Evolutionary conservation across 805 yeast species (phyloP).

Genomic region (Saccharomycopsis fibuligera): DNA sequence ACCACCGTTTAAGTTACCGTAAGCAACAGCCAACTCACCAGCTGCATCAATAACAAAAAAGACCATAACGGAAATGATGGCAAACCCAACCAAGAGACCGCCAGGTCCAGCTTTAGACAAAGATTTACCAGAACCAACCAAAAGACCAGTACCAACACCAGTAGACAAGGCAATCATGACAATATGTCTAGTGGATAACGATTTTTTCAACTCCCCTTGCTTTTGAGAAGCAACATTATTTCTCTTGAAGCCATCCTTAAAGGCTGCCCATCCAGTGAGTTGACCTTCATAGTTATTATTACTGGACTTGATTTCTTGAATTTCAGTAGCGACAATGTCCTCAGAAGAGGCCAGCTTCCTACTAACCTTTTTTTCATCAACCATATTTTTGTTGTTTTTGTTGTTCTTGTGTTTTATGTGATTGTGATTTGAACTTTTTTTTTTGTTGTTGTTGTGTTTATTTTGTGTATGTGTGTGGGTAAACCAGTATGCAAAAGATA

Average conservation of each 20-base stretch:
- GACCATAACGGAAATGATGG: conserved; percentile 50
- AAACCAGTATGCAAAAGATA: too few relatives aligned
- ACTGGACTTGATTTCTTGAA: background rate
- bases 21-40: conserved; percentile 62
- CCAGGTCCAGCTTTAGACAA: conserved; percentile 42
- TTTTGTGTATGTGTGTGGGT: background rate
- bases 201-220: conserved; percentile 24
- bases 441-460: background rate
- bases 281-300: background rate
- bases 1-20: conserved; percentile 53
- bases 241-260: conserved; percentile 19
- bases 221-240: conserved; percentile 4
- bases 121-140: conserved; percentile 51
- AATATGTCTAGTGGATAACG: conserved; percentile 41
- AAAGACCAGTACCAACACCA: conserved; percentile 73
- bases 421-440: background rate
- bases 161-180: conserved; percentile 80
- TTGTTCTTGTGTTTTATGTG: background rate
- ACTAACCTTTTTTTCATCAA: background rate
- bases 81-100: conserved; percentile 48
- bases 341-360: background rate
- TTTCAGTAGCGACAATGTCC: background rate
- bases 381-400: background rate
- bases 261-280: conserved; percentile 18
- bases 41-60: conserved; percentile 53